Base-by-base conservation (phyloP, 129 eudicot species). In the Smallanthus sonchifolius region DNA sequence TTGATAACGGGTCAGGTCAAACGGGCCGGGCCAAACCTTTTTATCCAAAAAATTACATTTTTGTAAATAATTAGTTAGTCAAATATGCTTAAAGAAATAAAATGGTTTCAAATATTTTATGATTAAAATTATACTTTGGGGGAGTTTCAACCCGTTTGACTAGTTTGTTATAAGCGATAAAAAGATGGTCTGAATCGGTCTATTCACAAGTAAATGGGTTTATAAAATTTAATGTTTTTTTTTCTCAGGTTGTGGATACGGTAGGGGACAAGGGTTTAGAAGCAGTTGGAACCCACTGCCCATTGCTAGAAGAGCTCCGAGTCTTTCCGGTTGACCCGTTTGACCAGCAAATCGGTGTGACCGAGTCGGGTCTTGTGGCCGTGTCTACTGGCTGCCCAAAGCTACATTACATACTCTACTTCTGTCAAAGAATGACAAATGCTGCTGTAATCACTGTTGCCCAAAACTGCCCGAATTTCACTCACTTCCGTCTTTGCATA, bases 401-500 rank as follows among this genome's bases (percentile, higher is more conserved):
- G 72, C 91, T 89, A 38, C 85, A 74, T 75, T 89, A 89, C 68
- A 85, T 92, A 20, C 91, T 92, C 74, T 92, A 87, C 83, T 92
- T 92, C 70, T 92, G 97, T 81, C 77, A 87, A 38, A 85, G 84
- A 16, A 89, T 92, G 96, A 92, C 96, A 39, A 92, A 92, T 66
- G 94, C 88, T 36, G 97, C 97, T 3, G 82, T 92, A 38, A 70
- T 69, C 11, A 78, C 87, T 5, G 75, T 83, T 40, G 96, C 84
- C 60, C 82, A 75, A 69, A 89, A 89, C 81, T 89, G 96, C 83
- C 97, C 91, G 3, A 39, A 87, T 43, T 87, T 92, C 65, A 89
- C 91, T 39, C 93, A 87, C 69, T 91, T 91, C 40, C 96, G 96
- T 40, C 96, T 91, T 11, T 88, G 96, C 76, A 85, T 91, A 67